Base-by-base conservation (phyloP, 495 filamentous ascomycete species). In the Aspergillus incahuasiensis region DNA sequence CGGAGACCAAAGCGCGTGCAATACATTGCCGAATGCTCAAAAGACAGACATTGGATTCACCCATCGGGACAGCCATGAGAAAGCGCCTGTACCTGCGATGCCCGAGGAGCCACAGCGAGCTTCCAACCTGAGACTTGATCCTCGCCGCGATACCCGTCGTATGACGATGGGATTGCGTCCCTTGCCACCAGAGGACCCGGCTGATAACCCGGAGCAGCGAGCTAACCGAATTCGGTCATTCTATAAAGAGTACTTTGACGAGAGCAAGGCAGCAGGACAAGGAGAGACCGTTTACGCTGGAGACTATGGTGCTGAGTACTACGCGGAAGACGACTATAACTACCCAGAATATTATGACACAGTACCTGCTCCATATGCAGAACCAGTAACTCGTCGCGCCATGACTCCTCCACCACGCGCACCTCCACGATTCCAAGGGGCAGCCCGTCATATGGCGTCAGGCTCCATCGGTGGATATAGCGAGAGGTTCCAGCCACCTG, bases 221-320 rank as follows among this genome's bases (percentile, higher is more conserved):
- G 94, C 94, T 57, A 97, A 96, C 73, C 83, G 95, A 20, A 97
- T 98, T 59, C 84, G 94, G 61, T 97, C 95, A 21, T 98, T 98
- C 75, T 98, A 98, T 75, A 96, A 96, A 69, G 94, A 97, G 70
- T 97, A 97, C 70, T 98, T 98, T 57, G 94, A 98, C 51, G 92
- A 96, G 21, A 85, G 81, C 18, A 89, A 87, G 66, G 77, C 76
- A 66, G 77, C 76, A 0, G 77, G 73, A n/a, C 41, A 44, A 40
- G 69, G 65, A 42, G 72, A 77, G 30, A 60, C 70, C 3, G 88
- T 90, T 64, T 86, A 86, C 54, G n/a, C n/a, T n/a, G 84, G 90
- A 59, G 86, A 90, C 61, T 86, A 86, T 62, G 83, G 85, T 45
- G 60, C 80, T 15, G 79, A 82, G 45, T 88, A 86, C 64, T 79